Evolutionary conservation across 805 yeast species (phyloP).

Genomic region (Lachancea quebecensis): DNA sequence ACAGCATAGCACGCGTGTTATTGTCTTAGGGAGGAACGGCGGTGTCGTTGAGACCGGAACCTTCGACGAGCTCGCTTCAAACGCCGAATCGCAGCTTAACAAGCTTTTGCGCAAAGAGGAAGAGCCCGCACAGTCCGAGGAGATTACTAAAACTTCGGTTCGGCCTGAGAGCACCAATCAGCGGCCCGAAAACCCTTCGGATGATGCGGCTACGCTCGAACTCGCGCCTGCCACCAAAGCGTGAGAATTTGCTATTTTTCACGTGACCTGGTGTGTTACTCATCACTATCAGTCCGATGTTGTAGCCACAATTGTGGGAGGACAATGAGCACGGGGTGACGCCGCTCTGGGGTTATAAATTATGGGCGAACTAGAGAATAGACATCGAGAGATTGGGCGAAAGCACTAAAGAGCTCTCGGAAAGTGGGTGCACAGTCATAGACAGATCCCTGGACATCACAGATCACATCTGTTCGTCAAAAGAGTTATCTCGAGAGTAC

Average conservation of each 20-base stretch:
- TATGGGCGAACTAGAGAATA: background rate
- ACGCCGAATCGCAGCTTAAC: constrained; percentile 33
- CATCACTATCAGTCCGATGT: background rate
- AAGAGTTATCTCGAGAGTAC: too few relatives aligned
- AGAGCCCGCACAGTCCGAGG: constrained; percentile 6
- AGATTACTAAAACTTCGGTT: background rate
- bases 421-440: too few relatives aligned
- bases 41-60: constrained; percentile 66
- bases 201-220: background rate
- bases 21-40: constrained; percentile 72
- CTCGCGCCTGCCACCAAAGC: background rate
- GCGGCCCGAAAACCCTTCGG: background rate
- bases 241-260: background rate
- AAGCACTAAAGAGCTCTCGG: too few relatives aligned
- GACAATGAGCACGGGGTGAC: background rate
- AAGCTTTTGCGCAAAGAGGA: constrained; percentile 30
- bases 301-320: constrained; percentile 5
- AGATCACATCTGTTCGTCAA: too few relatives aligned
- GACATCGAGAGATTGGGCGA: too few relatives aligned
- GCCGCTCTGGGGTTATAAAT: background rate
- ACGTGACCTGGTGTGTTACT: background rate
- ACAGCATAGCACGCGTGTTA: constrained; percentile 68
- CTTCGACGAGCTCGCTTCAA: constrained; percentile 44
- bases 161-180: background rate
- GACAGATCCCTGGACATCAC: too few relatives aligned